phyloP scores from a whole-genome alignment of 108 stramenopile species.

The Skeletonema menzelii region DNA sequence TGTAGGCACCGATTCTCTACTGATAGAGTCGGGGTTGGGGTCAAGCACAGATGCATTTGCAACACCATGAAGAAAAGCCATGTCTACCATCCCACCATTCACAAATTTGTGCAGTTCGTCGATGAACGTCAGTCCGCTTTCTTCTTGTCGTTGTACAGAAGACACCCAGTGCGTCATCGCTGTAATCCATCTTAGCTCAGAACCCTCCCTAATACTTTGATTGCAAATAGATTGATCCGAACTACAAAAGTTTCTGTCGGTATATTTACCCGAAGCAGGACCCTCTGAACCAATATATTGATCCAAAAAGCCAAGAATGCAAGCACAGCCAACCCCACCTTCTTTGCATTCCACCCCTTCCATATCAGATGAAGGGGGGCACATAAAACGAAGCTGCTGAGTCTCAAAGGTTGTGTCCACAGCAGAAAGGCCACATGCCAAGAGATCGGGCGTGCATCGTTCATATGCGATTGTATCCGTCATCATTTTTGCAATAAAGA shows the following conservation, averaged over 20 bases:
- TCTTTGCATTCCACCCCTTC: constrained; percentile 15
- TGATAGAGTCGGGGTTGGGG: background rate
- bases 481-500: constrained; percentile 18
- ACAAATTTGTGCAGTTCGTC: constrained; percentile 8
- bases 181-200: constrained; percentile 14
- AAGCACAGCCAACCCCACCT: constrained; percentile 16
- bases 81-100: constrained; percentile 16
- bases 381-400: constrained; percentile 1
- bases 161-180: constrained; percentile 21
- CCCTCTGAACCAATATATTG: constrained; percentile 4
- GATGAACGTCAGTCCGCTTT: background rate
- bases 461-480: constrained; percentile 25
- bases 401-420: constrained; percentile 15
- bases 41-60: background rate
- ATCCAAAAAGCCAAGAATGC: constrained; percentile 12
- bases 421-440: constrained; percentile 21
- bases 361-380: constrained; percentile 7
- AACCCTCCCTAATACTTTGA: constrained; percentile 5
- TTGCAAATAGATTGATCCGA: constrained; percentile 13
- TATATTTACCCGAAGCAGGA: background rate
- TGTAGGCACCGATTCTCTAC: constrained; percentile 1
- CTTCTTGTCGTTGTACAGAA: constrained; percentile 10
- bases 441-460: constrained; percentile 4
- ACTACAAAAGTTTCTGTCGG: constrained; percentile 5
- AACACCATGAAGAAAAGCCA: constrained; percentile 4